These are phyloP conservation scores for Pascua guehoae DNA, from an alignment of 1,284 basidiomycete genomes.

Conservation along the genomic window DNA sequence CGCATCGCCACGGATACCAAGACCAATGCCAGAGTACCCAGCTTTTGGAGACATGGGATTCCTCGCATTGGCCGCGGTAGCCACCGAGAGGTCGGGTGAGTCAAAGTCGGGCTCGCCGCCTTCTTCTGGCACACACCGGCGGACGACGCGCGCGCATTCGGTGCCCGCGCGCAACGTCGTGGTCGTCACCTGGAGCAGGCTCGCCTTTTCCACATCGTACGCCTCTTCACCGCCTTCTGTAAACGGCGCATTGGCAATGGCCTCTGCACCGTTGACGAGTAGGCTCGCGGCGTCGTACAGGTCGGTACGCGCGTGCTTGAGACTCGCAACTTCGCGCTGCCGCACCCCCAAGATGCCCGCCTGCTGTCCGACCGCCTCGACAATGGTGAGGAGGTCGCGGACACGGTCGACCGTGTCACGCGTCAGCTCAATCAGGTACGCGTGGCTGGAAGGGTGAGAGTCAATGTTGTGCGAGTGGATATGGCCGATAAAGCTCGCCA, in stretches of 20 bases:
- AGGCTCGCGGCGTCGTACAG: slow-evolving; percentile 79
- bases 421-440: slow-evolving; percentile 88
- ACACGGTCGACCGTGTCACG: slow-evolving; percentile 90
- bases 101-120: slow-evolving; percentile 22
- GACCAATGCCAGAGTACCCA: slow-evolving; percentile 13
- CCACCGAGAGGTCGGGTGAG: background rate
- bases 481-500: slow-evolving; percentile 95
- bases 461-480: slow-evolving; percentile 85
- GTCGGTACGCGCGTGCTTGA: slow-evolving; percentile 70
- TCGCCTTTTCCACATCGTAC: slow-evolving; percentile 73
- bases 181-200: slow-evolving; percentile 76
- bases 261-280: slow-evolving; percentile 79
- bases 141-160: slow-evolving; percentile 81
- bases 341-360: slow-evolving; percentile 57
- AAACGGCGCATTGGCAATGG: slow-evolving; percentile 59
- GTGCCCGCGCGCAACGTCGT: slow-evolving; percentile 78
- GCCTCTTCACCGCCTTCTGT: slow-evolving; percentile 51
- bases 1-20: slow-evolving; percentile 20
- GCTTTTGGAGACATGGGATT: background rate
- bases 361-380: slow-evolving; percentile 75
- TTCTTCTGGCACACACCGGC: slow-evolving; percentile 59
- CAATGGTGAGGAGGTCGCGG: slow-evolving; percentile 83
- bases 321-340: slow-evolving; percentile 54
- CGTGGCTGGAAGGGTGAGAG: slow-evolving; percentile 85
- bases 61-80: too few species aligned